A percentile compares a stretch with the other conserved stretches of the same genome.
Conservation (phyloP, 2,329 filamentous ascomycete genomes). For the Neopestalotiopsis clavispora region DNA sequence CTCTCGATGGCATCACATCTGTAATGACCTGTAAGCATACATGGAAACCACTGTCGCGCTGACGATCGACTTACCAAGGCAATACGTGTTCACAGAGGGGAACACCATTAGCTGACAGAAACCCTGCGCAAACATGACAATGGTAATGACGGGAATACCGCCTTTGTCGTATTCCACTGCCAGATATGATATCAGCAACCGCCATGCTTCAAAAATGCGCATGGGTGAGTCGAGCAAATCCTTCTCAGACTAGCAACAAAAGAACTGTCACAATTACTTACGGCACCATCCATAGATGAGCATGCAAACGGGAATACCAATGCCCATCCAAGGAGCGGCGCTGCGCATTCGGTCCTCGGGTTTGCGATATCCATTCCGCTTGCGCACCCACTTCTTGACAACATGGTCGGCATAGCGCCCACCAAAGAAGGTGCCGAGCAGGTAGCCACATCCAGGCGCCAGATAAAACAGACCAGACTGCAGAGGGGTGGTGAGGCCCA, state of each 20-base stretch:
- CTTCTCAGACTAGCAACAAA: too few relatives aligned
- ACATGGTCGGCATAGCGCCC: constrained; percentile 72
- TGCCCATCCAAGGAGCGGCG: constrained; percentile 59
- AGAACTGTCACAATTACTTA: not conserved
- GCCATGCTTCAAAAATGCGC: not conserved
- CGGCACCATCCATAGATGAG: constrained; percentile 69
- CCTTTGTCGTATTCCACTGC: constrained; percentile 55
- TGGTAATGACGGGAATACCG: constrained; percentile 48
- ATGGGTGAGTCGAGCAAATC: not conserved
- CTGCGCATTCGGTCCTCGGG: constrained; percentile 72
- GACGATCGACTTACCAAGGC: constrained; percentile 40
- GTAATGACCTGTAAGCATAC: not conserved
- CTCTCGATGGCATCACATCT: constrained; percentile 13
- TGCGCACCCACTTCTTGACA: constrained; percentile 67
- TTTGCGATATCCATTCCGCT: constrained; percentile 61
- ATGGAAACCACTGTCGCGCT: not conserved
- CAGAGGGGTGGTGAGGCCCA: constrained; percentile 69
- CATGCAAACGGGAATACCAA: constrained; percentile 66
- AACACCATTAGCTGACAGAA: constrained; percentile 20
- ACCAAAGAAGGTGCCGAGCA: constrained; percentile 71
- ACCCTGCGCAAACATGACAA: constrained; percentile 50
- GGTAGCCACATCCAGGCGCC: constrained; percentile 72
- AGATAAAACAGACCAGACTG: constrained; percentile 76
- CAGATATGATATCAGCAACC: not conserved
- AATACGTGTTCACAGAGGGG: constrained; percentile 22